Conservation (phyloP, 169 alveolate species). For the Theileria parva region DNA sequence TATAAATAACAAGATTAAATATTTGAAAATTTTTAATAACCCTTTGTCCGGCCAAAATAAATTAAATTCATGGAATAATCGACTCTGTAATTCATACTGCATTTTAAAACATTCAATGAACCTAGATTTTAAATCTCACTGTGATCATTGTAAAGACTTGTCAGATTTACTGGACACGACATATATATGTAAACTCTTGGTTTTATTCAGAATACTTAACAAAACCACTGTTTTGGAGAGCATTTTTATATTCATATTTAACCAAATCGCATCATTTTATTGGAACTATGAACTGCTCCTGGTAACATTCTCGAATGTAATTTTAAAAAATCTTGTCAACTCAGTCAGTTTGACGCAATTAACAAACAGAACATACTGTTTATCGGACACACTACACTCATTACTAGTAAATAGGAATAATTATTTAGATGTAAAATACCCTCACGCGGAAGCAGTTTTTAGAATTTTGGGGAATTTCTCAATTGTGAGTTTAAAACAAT, state of each 20-base stretch:
- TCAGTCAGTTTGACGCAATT: not conserved
- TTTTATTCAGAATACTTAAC: conserved; percentile 23
- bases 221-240: conserved; percentile 6
- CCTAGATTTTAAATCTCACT: conserved; percentile 12
- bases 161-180: conserved; percentile 7
- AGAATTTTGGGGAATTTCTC: conserved; percentile 15
- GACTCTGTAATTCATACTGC: conserved; percentile 12
- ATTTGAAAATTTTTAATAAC: not conserved
- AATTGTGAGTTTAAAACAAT: not conserved
- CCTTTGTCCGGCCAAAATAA: not conserved
- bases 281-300: conserved; percentile 34
- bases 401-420: conserved; percentile 12
- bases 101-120: conserved; percentile 10
- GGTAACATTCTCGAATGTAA: conserved; percentile 9
- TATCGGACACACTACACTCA: conserved; percentile 1
- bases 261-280: conserved; percentile 14
- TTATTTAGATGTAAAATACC: not conserved
- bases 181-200: not conserved
- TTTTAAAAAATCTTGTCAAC: conserved; percentile 8
- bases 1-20: conserved; percentile 5
- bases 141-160: conserved; percentile 6
- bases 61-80: conserved; percentile 17
- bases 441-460: conserved; percentile 1
- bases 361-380: not conserved
- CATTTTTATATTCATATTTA: not conserved